Evolutionary conservation across 2,329 filamentous ascomycete species (phyloP).

Genomic region (Westerdykella ornata): DNA sequence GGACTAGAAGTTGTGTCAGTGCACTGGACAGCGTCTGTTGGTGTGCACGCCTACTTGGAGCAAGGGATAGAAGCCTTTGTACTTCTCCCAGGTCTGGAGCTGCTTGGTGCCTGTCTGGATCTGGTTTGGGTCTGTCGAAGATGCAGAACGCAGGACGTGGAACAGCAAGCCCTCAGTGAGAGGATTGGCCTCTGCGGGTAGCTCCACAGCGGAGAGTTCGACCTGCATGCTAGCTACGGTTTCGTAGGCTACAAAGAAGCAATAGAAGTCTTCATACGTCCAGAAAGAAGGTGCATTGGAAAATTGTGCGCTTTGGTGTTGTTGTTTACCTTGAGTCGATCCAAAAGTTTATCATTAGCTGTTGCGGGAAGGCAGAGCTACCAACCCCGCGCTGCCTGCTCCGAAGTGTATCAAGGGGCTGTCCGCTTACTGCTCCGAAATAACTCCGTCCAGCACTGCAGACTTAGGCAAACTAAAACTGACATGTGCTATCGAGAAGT

Average conservation of each 20-base stretch:
- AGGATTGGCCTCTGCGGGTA: constrained; percentile 68
- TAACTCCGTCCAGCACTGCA: no score
- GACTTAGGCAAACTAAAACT: no score
- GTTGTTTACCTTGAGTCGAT: not conserved
- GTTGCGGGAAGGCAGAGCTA: constrained; percentile 3
- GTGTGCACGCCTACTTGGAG: constrained; percentile 35
- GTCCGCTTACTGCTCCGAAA: no score
- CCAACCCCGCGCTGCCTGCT: no score
- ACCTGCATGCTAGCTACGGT: constrained; percentile 20
- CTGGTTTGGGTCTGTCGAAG: constrained; percentile 43
- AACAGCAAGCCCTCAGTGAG: constrained; percentile 45
- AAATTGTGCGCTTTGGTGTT: no score
- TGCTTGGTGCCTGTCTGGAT: constrained; percentile 49
- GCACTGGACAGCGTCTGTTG: not conserved
- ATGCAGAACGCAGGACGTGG: constrained; percentile 44
- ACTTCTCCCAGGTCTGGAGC: constrained; percentile 47
- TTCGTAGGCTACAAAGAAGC: no score
- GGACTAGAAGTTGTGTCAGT: constrained; percentile 47
- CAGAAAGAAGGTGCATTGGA: no score
- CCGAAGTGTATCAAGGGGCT: no score
- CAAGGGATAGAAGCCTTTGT: constrained; percentile 44
- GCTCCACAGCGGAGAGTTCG: constrained; percentile 54
- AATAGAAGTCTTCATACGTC: no score
- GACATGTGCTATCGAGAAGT: no score
- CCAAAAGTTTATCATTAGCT: constrained; percentile 1